Conservation (phyloP, 768 basidiomycete genomes). For the Kwoniella botswanensis region DNA sequence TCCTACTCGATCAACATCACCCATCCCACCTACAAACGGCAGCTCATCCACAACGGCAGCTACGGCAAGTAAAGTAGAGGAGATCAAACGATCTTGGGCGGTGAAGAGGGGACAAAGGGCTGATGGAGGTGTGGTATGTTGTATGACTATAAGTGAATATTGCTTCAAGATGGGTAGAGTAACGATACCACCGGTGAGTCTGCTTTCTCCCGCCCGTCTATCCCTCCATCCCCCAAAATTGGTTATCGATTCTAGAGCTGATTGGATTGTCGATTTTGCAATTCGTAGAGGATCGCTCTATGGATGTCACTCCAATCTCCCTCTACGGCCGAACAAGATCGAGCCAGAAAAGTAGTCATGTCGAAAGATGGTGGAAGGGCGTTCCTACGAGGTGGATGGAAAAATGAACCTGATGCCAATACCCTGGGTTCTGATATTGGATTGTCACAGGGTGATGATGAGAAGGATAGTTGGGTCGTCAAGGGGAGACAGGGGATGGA, state of each 20-base stretch:
- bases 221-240: too few species aligned
- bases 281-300: conserved; percentile 38
- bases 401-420: conserved; percentile 40
- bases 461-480: conserved; percentile 32
- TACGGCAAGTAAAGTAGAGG: conserved; percentile 21
- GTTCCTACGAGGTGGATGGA: conserved; percentile 48
- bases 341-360: conserved; percentile 37
- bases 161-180: conserved; percentile 53
- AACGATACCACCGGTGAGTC: conserved; percentile 53
- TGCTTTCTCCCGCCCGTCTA: neutral
- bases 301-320: conserved; percentile 40
- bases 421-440: conserved; percentile 38
- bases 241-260: neutral
- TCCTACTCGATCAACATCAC: conserved; percentile 21
- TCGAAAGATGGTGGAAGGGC: conserved; percentile 40
- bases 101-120: conserved; percentile 23
- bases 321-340: conserved; percentile 21
- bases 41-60: conserved; percentile 27
- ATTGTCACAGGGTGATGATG: conserved; percentile 12
- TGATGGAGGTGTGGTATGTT: conserved; percentile 51
- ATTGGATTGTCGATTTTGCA: neutral
- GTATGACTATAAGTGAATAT: conserved; percentile 44
- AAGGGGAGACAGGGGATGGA: conserved; percentile 42
- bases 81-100: conserved; percentile 31
- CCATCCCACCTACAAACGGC: conserved; percentile 17